These are phyloP conservation scores for Stentor coeruleus DNA, from an alignment of 73 alveolate genomes.

Conservation along the genomic window DNA sequence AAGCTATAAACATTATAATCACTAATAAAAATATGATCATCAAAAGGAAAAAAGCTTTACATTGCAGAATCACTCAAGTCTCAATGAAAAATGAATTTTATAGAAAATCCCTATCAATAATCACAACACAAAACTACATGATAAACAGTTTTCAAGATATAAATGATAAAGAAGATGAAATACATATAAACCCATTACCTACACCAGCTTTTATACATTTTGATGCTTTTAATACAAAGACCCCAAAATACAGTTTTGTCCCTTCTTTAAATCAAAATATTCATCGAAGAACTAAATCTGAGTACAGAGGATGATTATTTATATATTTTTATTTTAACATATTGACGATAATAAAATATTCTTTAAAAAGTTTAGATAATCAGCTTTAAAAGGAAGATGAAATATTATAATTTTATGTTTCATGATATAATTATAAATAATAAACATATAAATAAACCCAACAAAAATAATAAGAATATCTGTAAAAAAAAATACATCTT, in stretches of 20 bases:
- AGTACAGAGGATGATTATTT: too few relatives aligned
- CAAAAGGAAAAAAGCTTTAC: not conserved
- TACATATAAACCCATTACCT: not conserved
- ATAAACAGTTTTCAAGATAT: not conserved
- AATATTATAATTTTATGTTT: too few relatives aligned
- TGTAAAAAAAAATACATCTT: too few relatives aligned
- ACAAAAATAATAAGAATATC: too few relatives aligned
- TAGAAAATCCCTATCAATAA: not conserved
- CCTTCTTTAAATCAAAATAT: not conserved
- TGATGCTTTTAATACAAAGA: not conserved
- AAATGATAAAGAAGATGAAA: not conserved
- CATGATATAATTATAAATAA: too few relatives aligned
- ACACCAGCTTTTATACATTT: not conserved
- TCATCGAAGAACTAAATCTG: not conserved
- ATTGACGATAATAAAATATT: too few relatives aligned
- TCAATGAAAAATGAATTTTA: not conserved
- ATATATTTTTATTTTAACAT: too few relatives aligned
- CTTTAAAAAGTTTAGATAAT: too few relatives aligned
- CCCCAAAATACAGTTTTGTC: not conserved
- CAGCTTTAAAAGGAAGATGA: too few relatives aligned
- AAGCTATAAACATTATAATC: too few relatives aligned
- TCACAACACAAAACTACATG: not conserved
- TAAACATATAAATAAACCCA: too few relatives aligned
- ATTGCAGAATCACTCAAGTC: not conserved
- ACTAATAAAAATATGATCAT: not conserved